Conservation (phyloP, 148 eudicot species). For the Vaccinium macrocarpon region DNA sequence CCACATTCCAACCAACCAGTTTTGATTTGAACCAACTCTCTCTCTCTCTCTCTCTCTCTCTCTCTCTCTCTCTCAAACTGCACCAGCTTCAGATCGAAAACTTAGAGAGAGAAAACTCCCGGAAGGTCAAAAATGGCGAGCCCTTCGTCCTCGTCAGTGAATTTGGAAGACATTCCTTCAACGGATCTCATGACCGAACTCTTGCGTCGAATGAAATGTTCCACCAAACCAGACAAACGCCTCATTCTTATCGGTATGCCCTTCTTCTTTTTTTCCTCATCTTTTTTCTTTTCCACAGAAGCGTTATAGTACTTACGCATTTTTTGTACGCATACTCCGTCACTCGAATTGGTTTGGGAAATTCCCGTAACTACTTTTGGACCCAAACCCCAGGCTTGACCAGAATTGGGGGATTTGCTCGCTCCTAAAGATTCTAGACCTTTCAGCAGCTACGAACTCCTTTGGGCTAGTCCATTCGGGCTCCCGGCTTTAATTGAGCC, state of each 20-base stretch:
- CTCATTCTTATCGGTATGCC: slow-evolving; percentile 76
- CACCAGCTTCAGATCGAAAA: background rate
- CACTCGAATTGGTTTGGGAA: background rate
- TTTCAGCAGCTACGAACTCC: too few relatives aligned
- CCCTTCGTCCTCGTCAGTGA: slow-evolving; percentile 24
- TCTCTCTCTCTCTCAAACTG: background rate
- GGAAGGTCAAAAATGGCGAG: slow-evolving; percentile 30
- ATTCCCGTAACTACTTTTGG: background rate
- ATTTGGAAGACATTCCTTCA: slow-evolving; percentile 75
- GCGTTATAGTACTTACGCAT: background rate
- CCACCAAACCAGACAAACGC: slow-evolving; percentile 84
- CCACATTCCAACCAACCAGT: background rate
- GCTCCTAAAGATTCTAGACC: too few relatives aligned
- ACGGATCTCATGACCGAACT: slow-evolving; percentile 83
- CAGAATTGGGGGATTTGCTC: too few relatives aligned
- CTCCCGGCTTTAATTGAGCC: too few relatives aligned
- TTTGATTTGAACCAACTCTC: background rate
- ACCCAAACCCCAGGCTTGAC: too few relatives aligned
- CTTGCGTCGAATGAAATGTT: slow-evolving; percentile 90
- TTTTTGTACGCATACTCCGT: background rate
- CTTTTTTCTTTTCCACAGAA: background rate
- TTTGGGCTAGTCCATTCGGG: too few relatives aligned
- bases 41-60: too few relatives aligned
- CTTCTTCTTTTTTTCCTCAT: background rate
- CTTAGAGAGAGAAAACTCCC: background rate